Conservation (phyloP, 2,329 filamentous ascomycete genomes). For the Aspergillus sp. region DNA sequence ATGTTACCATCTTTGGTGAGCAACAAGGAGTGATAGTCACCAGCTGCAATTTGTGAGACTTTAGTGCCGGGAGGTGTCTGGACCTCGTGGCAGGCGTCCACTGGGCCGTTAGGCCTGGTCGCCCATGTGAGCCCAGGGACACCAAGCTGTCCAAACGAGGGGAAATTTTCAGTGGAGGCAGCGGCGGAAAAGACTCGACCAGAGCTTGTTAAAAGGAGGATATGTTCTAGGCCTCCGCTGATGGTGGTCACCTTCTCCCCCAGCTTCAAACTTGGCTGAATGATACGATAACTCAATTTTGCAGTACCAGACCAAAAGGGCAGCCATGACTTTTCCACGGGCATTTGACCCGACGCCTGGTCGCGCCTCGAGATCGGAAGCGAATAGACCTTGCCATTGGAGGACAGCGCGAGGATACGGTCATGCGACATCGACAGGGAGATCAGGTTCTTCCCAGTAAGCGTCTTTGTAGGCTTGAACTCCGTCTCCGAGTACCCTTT, state of each 20-base stretch:
- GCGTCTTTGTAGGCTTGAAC: slow-evolving; percentile 68
- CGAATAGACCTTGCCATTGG: slow-evolving; percentile 79
- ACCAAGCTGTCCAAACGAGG: slow-evolving; percentile 83
- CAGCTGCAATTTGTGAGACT: slow-evolving; percentile 75
- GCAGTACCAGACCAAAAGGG: slow-evolving; percentile 70
- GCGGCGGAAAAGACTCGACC: slow-evolving; percentile 91
- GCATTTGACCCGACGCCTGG: slow-evolving; percentile 67
- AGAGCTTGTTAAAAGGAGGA: slow-evolving; percentile 78
- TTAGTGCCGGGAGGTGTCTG: slow-evolving; percentile 70
- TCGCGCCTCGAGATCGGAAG: slow-evolving; percentile 76
- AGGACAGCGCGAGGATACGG: slow-evolving; percentile 78
- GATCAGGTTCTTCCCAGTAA: slow-evolving; percentile 79
- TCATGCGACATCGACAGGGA: slow-evolving; percentile 80
- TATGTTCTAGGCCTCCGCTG: slow-evolving; percentile 81
- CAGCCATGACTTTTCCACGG: slow-evolving; percentile 70
- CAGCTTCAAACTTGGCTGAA: slow-evolving; percentile 70
- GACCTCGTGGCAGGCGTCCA: slow-evolving; percentile 83
- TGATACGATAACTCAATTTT: slow-evolving; percentile 70
- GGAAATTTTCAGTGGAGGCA: slow-evolving; percentile 76
- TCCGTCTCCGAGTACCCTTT: slow-evolving; percentile 70
- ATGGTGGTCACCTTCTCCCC: slow-evolving; percentile 77
- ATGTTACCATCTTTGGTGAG: slow-evolving; percentile 76
- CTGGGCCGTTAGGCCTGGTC: slow-evolving; percentile 75
- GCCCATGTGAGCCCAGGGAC: slow-evolving; percentile 81
- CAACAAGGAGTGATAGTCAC: slow-evolving; percentile 83